Base-by-base conservation (phyloP, 495 filamentous ascomycete genomes). In the Chaetomidium leptoderma region DNA sequence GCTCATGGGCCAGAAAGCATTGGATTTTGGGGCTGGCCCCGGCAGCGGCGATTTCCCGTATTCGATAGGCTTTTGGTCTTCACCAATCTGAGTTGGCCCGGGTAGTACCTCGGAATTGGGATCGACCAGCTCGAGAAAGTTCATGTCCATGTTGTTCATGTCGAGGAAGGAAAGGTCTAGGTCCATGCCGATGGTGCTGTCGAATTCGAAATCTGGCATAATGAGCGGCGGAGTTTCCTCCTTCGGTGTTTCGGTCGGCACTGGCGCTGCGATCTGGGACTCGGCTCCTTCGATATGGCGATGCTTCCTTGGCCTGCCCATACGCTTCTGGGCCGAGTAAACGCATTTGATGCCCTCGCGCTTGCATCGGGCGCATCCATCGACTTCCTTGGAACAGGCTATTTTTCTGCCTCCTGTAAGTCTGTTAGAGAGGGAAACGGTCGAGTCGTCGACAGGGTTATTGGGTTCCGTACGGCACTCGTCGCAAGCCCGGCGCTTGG, bases 221-320 rank as follows among this genome's bases (percentile, higher is more conserved):
- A 52, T 17, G 29, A 65, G 24, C 13, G 54, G 24, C 11, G 35
- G 24, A 13, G 19, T 8, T 27, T 39, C n/a, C 17, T 59, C 35
- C 30, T 44, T 40, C 6, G 35, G 23, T 27, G 55, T 4, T 48
- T 54, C 36, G 11, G 11, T 13, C 0, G 42, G 42, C 16, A 42
- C 59, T 4, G 65, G 49, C 32, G 2, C 35, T 1, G 46, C 1
- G 11, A 37, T 2, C 14, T 10, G 14, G 1, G 46, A 17, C 29
- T 9, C 36, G 13, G 46, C n/a, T 3, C 13, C 29, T 6, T 79
- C 73, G 26, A 73, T 64, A 50, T 72, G 74, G 21, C 74, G 73
- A 40, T 80, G 73, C 64, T 86, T 86, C 47, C 81, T 62, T 19
- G 83, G 83, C 57, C 83, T 66, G 17, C 83, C 83, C 83, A 86